These are phyloP conservation scores for Clarireedia monteithiana DNA, from an alignment of 2,329 filamentous ascomycete genomes.

Conservation along the genomic window DNA sequence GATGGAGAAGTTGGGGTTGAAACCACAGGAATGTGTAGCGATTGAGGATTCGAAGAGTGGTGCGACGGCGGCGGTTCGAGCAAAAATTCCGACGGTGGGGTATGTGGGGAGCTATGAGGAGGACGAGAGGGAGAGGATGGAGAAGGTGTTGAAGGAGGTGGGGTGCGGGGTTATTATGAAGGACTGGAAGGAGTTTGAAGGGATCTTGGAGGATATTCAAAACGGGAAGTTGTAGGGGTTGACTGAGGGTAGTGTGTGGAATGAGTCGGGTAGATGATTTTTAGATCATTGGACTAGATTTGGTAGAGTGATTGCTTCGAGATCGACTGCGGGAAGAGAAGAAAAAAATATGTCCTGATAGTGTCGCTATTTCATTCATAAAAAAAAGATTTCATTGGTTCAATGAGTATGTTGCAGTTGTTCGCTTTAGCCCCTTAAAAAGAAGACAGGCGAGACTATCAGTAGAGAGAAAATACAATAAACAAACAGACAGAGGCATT, in stretches of 20 bases:
- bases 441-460: too few species aligned
- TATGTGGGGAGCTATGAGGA: constrained; percentile 71
- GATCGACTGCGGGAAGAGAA: too few species aligned
- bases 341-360: too few species aligned
- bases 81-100: constrained; percentile 72
- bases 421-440: too few species aligned
- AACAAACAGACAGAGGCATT: too few species aligned
- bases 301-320: background rate
- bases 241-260: background rate
- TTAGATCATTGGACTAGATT: background rate
- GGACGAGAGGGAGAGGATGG: constrained; percentile 49
- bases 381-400: too few species aligned
- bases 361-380: too few species aligned
- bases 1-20: constrained; percentile 64
- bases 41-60: constrained; percentile 88
- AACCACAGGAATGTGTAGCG: constrained; percentile 64
- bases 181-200: constrained; percentile 48
- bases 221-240: constrained; percentile 10
- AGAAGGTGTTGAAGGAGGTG: constrained; percentile 49
- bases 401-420: too few species aligned
- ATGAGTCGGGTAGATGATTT: background rate
- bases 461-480: too few species aligned
- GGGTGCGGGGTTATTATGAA: constrained; percentile 57
- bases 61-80: constrained; percentile 66
- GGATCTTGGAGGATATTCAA: constrained; percentile 18